These are phyloP conservation scores for Rhexocercosporidium sp. DNA, from an alignment of 2,329 filamentous ascomycete species.

Conservation along the genomic window DNA sequence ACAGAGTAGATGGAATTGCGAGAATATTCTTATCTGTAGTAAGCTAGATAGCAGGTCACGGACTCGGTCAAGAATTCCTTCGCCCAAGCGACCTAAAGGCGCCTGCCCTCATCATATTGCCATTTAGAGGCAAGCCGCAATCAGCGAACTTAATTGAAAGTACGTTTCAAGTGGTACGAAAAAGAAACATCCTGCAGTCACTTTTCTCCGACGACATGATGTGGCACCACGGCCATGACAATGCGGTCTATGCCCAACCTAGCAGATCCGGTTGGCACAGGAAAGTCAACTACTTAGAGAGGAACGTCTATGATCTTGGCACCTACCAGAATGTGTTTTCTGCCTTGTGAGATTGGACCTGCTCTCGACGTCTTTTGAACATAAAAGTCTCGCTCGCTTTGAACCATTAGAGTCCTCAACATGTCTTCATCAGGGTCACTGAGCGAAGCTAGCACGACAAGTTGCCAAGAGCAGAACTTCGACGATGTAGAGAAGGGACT, in stretches of 20 bases:
- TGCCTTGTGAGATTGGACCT: neutral
- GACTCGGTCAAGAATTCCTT: neutral
- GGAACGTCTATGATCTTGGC: neutral
- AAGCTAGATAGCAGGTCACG: neutral
- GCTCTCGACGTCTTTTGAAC: constrained; percentile 1
- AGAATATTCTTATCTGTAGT: constrained; percentile 6
- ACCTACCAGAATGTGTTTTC: neutral
- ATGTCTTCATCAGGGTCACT: neutral
- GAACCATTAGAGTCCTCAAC: neutral
- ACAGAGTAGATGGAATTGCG: neutral
- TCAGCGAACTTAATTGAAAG: constrained; percentile 3
- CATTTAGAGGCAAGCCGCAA: constrained; percentile 2
- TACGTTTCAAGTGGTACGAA: constrained; percentile 4
- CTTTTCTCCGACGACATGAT: constrained; percentile 2
- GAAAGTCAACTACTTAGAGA: constrained; percentile 4
- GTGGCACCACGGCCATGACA: constrained; percentile 4
- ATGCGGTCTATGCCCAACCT: neutral
- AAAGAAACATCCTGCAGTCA: constrained; percentile 3
- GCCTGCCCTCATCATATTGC: neutral
- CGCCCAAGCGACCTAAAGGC: constrained; percentile 2
- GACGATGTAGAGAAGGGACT: neutral
- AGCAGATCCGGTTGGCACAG: neutral
- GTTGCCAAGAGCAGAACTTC: neutral
- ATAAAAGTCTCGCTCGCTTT: neutral
- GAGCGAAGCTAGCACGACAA: neutral